Evolutionary conservation across 805 yeast species (phyloP).

Genomic region (Wickerhamiella allomyrinae): DNA sequence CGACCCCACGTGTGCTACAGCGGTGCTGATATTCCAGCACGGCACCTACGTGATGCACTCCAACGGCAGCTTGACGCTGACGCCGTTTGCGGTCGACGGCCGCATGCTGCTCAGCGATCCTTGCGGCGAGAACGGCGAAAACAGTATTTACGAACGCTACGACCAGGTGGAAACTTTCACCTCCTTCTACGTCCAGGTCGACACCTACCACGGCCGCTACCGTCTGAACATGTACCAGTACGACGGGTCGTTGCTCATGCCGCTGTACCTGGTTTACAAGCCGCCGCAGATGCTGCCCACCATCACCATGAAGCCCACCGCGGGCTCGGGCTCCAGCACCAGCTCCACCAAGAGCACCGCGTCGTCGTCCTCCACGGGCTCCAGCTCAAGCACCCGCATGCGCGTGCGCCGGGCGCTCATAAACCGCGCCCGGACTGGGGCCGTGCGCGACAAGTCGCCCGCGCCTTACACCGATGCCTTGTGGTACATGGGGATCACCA

Average conservation of each 20-base stretch:
- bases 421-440: slow-evolving; percentile 66
- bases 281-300: slow-evolving; percentile 98
- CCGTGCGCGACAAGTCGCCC: slow-evolving; percentile 23
- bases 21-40: slow-evolving; percentile 75
- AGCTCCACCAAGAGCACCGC: background rate
- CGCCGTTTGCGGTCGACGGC: slow-evolving; percentile 78
- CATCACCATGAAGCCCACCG: slow-evolving; percentile 74
- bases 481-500: slow-evolving; percentile 29
- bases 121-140: slow-evolving; percentile 35
- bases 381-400: slow-evolving; percentile 12
- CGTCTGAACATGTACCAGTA: slow-evolving; percentile 58
- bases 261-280: slow-evolving; percentile 77
- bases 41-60: slow-evolving; percentile 52
- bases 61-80: slow-evolving; percentile 55
- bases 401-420: slow-evolving; percentile 61
- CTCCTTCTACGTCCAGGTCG: slow-evolving; percentile 45
- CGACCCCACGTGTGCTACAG: slow-evolving; percentile 70
- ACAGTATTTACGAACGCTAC: slow-evolving; percentile 49
- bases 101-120: slow-evolving; percentile 84
- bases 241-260: slow-evolving; percentile 64
- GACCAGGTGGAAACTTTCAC: slow-evolving; percentile 48
- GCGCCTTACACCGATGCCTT: slow-evolving; percentile 16
- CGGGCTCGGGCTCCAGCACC: slow-evolving; percentile 6
- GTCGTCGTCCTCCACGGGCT: slow-evolving; percentile 7
- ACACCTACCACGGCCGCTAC: slow-evolving; percentile 73